A percentile compares a stretch with the other conserved stretches of the same genome.
phyloP scores from a whole-genome alignment of 2,329 filamentous ascomycete species.

The Fusarium domesticum region DNA sequence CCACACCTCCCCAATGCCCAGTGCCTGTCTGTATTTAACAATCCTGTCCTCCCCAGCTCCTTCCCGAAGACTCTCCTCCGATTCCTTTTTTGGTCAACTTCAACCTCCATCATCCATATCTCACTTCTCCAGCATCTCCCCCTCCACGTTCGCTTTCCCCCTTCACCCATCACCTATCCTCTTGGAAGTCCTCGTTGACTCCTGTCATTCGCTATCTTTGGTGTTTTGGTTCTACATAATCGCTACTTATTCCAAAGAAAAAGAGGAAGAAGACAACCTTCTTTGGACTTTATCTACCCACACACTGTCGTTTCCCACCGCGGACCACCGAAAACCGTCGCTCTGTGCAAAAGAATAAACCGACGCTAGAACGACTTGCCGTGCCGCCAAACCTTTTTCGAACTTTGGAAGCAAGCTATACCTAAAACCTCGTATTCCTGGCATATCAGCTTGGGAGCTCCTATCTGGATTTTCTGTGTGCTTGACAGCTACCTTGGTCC shows the following conservation, averaged over 20 bases:
- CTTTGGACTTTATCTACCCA: slow-evolving; percentile 42
- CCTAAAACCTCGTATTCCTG: slow-evolving; percentile 11
- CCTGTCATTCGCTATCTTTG: slow-evolving; percentile 73
- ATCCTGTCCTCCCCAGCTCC: slow-evolving; percentile 27
- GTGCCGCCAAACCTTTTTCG: slow-evolving; percentile 3
- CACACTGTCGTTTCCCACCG: slow-evolving; percentile 19
- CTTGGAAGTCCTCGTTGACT: slow-evolving; percentile 70
- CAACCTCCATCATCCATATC: slow-evolving; percentile 26
- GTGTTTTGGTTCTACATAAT: slow-evolving; percentile 39
- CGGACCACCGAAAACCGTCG: slow-evolving; percentile 18
- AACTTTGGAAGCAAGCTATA: slow-evolving; percentile 11
- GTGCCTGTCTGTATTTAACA: slow-evolving; percentile 33
- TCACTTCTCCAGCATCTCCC: slow-evolving; percentile 26
- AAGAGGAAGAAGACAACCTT: slow-evolving; percentile 25
- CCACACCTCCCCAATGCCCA: slow-evolving; percentile 19
- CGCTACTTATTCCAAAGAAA: slow-evolving; percentile 9
- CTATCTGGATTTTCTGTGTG: slow-evolving; percentile 18
- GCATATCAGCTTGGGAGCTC: slow-evolving; percentile 9
- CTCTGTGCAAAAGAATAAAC: slow-evolving; percentile 17
- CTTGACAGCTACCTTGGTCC: slow-evolving; percentile 18
- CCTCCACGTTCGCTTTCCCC: slow-evolving; percentile 50
- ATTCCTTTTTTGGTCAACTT: slow-evolving; percentile 28
- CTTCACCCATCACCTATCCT: slow-evolving; percentile 34
- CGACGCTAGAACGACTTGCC: slow-evolving; percentile 14
- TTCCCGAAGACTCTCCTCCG: slow-evolving; percentile 25